Percentiles rank a stretch among this genome's conserved stretches.
Conservation (phyloP, 2,329 filamentous ascomycete genomes). For the Aureobasidium sp. region DNA sequence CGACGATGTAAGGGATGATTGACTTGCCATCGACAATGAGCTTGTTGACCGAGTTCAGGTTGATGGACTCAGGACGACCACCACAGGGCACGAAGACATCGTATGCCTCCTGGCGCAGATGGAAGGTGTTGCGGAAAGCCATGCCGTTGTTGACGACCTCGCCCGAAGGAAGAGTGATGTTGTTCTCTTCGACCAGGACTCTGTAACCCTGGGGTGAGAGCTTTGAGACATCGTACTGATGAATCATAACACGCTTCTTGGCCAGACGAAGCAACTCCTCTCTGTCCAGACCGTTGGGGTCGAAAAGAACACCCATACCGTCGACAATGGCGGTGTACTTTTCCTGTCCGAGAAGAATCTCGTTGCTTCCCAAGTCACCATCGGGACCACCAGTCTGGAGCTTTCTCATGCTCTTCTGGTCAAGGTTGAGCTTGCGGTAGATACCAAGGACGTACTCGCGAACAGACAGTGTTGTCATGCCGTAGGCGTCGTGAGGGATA, state of each 20-base stretch:
- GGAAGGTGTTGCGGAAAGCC: conserved; percentile 94
- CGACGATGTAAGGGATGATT: conserved; percentile 87
- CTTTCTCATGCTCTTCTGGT: conserved; percentile 77
- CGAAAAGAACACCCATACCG: conserved; percentile 87
- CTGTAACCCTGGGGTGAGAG: conserved; percentile 84
- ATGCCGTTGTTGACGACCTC: conserved; percentile 87
- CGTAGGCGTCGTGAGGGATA: conserved; percentile 92
- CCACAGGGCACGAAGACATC: conserved; percentile 94
- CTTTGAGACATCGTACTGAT: conserved; percentile 74
- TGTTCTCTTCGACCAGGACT: conserved; percentile 83
- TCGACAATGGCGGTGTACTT: conserved; percentile 96
- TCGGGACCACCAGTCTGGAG: conserved; percentile 97
- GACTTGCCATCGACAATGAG: conserved; percentile 86
- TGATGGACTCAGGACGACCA: conserved; percentile 92
- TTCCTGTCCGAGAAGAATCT: conserved; percentile 92
- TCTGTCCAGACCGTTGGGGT: conserved; percentile 80
- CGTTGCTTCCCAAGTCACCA: conserved; percentile 93
- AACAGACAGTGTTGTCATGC: conserved; percentile 96
- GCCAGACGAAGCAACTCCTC: conserved; percentile 78
- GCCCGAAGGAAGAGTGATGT: conserved; percentile 74
- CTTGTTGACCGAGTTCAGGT: conserved; percentile 76
- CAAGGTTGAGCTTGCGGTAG: conserved; percentile 89
- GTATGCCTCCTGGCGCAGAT: conserved; percentile 64
- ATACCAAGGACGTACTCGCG: conserved; percentile 94
- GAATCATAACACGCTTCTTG: conserved; percentile 81